Evolutionary conservation across 257 asterid species (phyloP).

Genomic region (Nicotiana otophora): DNA sequence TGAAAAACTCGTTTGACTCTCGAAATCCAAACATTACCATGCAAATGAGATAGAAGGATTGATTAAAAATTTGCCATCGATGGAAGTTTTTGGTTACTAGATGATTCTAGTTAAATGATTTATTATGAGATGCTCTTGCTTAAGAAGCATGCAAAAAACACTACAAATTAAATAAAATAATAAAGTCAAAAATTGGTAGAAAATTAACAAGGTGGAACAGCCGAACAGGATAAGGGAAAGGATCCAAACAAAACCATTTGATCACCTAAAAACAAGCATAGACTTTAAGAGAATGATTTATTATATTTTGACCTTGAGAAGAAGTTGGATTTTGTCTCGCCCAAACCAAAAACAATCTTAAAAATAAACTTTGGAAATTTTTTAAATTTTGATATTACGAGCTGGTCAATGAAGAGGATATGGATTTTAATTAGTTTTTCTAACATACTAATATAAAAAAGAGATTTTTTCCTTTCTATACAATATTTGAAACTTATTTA

Average conservation of each 20-base stretch:
- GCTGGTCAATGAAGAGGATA: not conserved
- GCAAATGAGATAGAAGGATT: too few relatives aligned
- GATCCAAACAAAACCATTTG: constrained; percentile 3
- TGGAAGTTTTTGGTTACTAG: not conserved
- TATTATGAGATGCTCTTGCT: not conserved
- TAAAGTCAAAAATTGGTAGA: not conserved
- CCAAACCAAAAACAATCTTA: not conserved
- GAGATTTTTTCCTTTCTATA: too few relatives aligned
- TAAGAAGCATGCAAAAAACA: not conserved
- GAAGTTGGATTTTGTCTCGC: not conserved
- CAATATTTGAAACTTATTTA: too few relatives aligned
- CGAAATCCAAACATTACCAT: too few relatives aligned
- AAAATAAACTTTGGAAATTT: not conserved
- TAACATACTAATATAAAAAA: not conserved
- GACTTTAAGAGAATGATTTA: not conserved
- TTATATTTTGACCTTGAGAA: not conserved
- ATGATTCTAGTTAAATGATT: not conserved
- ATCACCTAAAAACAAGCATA: not conserved
- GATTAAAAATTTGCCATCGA: not conserved
- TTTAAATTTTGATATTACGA: not conserved
- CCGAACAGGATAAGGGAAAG: not conserved
- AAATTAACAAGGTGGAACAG: not conserved
- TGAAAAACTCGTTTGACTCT: too few relatives aligned
- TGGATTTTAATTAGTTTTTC: not conserved
- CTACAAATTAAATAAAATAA: not conserved